Evolutionary conservation across 495 filamentous ascomycete species (phyloP), one percentile per base, ranked within the genome.

Genomic region (Baudoinia panamericana): DNA sequence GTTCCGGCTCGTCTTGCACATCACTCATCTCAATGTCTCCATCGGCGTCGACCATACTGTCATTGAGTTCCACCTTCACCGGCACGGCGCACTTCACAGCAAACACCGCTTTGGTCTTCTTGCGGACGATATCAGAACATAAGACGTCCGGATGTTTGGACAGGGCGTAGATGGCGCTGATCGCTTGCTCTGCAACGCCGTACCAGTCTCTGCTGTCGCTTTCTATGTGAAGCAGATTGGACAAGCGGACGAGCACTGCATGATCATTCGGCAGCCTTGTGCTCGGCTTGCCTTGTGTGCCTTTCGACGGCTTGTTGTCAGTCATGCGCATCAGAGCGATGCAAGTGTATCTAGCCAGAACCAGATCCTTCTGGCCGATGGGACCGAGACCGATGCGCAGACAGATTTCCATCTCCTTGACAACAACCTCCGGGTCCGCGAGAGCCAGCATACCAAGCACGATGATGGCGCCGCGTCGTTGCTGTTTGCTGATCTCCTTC

Each of bases 361-460:
- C 76, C 26, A 96, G 71, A 51, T 99, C 90, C 20, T 71, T 63
- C 52, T 79, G 72, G 11, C 90, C 90, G 22, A 86, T 65, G 17
- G 66, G 62, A 15, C 92, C 88, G 1, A 99, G 70, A 4, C 90
- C 90, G 38, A 93, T 92, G 17, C 83, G 73, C 12, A 99, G 62
- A 73, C 95, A 90, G 0, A 79, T 81, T 57, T 94, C 87, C 64
- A 95, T 84, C 57, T 99, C 87, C 37, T 78, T 81, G 11, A 94
- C 77, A 1, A 93, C 84, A 41, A 96, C 86, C 35, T 94, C 82
- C 0, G 88, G 85, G 26, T 85, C 80, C 5, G 90, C 90, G 3
- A 86, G 75, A 21, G 92, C 88, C 17, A 99, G 71, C 92, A 99
- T 99, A 15, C 92, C 88, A 12, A 99, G 67, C 3, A 99, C 83